phyloP scores from a whole-genome alignment of 345 rosid genomes.

The Noccaea caerulescens region DNA sequence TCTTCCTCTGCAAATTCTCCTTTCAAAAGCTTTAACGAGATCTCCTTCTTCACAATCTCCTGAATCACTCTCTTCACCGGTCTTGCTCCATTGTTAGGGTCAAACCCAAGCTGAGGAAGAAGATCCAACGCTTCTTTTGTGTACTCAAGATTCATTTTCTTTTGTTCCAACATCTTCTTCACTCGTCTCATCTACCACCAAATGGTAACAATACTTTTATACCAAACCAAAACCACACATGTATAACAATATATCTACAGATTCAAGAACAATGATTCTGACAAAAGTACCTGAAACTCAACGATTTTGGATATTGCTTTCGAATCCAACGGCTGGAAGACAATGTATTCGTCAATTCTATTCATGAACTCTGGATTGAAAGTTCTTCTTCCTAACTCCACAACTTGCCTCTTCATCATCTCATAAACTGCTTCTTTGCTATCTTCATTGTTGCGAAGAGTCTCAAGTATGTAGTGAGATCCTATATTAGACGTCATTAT shows the following conservation, averaged over 20 bases:
- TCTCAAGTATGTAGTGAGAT: conserved; percentile 83
- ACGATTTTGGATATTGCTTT: conserved; percentile 76
- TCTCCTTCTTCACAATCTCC: conserved; percentile 81
- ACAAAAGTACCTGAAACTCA: conserved; percentile 67
- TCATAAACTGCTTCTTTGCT: conserved; percentile 81
- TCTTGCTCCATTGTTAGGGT: conserved; percentile 88
- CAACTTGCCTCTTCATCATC: conserved; percentile 76
- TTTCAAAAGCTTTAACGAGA: conserved; percentile 73
- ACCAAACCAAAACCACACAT: background rate
- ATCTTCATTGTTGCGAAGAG: conserved; percentile 67
- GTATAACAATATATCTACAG: no score
- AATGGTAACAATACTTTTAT: background rate
- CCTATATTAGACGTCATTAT: conserved; percentile 98
- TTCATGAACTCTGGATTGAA: conserved; percentile 95
- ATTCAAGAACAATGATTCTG: background rate
- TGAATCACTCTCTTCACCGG: conserved; percentile 94
- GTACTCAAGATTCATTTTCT: conserved; percentile 74
- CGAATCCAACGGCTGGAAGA: conserved; percentile 86
- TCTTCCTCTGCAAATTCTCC: conserved; percentile 85
- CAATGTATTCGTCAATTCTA: conserved; percentile 88
- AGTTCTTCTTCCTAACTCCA: conserved; percentile 84
- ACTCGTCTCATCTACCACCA: conserved; percentile 65
- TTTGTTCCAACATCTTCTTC: conserved; percentile 69
- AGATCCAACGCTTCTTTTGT: conserved; percentile 68
- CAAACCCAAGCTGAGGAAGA: conserved; percentile 70